phyloP scores from a whole-genome alignment of 2,329 filamentous ascomycete genomes.

The Diaporthe ampelina region DNA sequence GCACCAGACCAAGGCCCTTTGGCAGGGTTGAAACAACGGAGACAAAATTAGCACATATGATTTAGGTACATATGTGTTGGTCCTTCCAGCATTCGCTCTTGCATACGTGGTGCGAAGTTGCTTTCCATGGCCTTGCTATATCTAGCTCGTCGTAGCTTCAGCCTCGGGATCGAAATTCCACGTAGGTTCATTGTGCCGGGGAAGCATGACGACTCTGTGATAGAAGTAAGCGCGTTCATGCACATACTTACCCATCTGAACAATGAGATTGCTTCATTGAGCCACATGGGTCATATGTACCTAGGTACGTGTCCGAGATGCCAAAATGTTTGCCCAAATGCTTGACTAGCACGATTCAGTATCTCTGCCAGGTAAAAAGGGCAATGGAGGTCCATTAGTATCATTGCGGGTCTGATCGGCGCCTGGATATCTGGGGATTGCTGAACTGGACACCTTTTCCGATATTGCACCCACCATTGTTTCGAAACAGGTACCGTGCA shows the following conservation, averaged over 20 bases:
- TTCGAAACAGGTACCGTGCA: background rate
- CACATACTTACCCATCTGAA: too few relatives aligned
- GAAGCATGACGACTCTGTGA: background rate
- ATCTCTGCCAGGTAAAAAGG: background rate
- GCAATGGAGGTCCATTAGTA: background rate
- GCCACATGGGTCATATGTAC: too few relatives aligned
- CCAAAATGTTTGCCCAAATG: background rate
- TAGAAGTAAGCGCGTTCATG: background rate
- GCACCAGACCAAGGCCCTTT: too few relatives aligned
- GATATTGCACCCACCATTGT: background rate
- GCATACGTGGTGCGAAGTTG: too few relatives aligned
- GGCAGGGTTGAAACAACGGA: accelerated
- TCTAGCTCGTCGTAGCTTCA: background rate
- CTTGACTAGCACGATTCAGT: background rate
- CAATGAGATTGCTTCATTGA: background rate
- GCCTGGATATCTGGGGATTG: background rate
- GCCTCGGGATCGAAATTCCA: background rate
- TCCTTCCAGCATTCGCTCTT: too few relatives aligned
- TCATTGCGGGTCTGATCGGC: background rate
- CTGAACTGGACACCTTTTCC: background rate
- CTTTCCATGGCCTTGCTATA: too few relatives aligned
- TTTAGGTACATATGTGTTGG: too few relatives aligned
- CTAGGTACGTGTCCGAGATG: background rate
- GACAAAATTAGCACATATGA: background rate
- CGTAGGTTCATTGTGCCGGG: too few relatives aligned